A percentile compares a stretch with the other conserved stretches of the same genome.
phyloP scores from a whole-genome alignment of 164 flowering plant genomes.

The Taxillus chinensis region DNA sequence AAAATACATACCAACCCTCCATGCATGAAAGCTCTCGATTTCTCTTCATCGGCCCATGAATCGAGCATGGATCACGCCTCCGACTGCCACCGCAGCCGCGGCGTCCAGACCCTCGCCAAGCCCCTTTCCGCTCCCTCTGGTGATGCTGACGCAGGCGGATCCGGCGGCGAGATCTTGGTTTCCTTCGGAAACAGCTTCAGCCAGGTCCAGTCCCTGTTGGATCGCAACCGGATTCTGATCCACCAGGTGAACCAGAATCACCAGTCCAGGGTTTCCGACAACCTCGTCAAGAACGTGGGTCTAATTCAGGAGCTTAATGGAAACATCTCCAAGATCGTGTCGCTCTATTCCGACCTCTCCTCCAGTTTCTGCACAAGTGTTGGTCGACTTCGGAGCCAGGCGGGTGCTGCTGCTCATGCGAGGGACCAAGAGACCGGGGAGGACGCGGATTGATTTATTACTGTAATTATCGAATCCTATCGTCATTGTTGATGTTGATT shows the following conservation, averaged over 20 bases:
- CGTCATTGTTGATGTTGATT: too few species aligned
- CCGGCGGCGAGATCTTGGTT: slow-evolving; percentile 34
- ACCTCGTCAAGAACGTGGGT: slow-evolving; percentile 40
- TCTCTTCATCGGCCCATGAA: slow-evolving; percentile 13
- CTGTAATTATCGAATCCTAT: too few species aligned
- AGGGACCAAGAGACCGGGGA: too few species aligned
- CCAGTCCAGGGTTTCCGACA: slow-evolving; percentile 40
- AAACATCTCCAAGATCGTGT: slow-evolving; percentile 40
- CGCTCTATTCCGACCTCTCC: slow-evolving; percentile 46
- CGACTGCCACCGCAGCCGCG: slow-evolving; percentile 4
- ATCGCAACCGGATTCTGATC: slow-evolving; percentile 48
- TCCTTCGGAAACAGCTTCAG: slow-evolving; percentile 27
- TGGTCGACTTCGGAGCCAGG: slow-evolving; percentile 17
- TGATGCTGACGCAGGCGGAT: slow-evolving; percentile 11
- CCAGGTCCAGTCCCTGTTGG: slow-evolving; percentile 42
- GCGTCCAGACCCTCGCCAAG: slow-evolving; percentile 4
- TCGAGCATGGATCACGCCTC: slow-evolving; percentile 17
- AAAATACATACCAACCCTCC: not conserved
- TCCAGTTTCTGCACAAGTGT: slow-evolving; percentile 26
- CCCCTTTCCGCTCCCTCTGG: not conserved
- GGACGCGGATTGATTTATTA: too few species aligned
- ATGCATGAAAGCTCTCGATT: slow-evolving; percentile 13
- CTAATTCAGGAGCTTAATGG: slow-evolving; percentile 46
- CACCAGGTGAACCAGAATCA: slow-evolving; percentile 60
- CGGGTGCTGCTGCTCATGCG: not conserved